phyloP scores from a whole-genome alignment of 2,329 filamentous ascomycete species.

The Diaporthe vexans region DNA sequence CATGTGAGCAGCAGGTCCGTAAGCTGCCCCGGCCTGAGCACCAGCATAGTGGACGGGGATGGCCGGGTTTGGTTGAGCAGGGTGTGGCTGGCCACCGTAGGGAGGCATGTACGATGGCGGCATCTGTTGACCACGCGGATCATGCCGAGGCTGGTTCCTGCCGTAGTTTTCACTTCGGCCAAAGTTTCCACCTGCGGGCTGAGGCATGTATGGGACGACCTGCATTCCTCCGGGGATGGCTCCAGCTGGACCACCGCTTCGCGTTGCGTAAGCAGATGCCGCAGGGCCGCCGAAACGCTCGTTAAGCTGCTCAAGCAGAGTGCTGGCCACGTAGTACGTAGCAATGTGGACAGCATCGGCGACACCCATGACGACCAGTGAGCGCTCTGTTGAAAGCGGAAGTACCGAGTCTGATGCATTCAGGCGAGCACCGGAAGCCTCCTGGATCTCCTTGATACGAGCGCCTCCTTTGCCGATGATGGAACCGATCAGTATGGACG shows the following conservation, averaged over 20 bases:
- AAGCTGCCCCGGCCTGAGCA: conserved; percentile 79
- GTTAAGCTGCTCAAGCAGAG: conserved; percentile 96
- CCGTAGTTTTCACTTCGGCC: conserved; percentile 89
- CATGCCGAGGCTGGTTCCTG: conserved; percentile 80
- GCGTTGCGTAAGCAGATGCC: conserved; percentile 96
- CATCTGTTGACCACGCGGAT: conserved; percentile 80
- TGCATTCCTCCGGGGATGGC: conserved; percentile 98
- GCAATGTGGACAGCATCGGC: conserved; percentile 99
- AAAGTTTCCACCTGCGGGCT: conserved; percentile 92
- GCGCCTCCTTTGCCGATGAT: conserved; percentile 98
- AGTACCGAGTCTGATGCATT: conserved; percentile 97
- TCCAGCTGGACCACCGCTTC: conserved; percentile 92
- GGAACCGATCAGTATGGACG: conserved; percentile 96
- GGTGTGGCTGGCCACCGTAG: conserved; percentile 73
- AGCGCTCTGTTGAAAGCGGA: conserved; percentile 94
- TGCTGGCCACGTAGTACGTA: conserved; percentile 98
- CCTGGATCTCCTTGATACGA: conserved; percentile 97
- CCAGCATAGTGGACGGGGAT: conserved; percentile 86
- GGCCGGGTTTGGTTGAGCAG: conserved; percentile 73
- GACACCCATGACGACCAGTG: conserved; percentile 97
- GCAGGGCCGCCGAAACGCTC: conserved; percentile 96
- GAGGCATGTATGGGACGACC: conserved; percentile 97
- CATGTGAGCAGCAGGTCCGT: conserved; percentile 84
- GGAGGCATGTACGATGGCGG: conserved; percentile 67
- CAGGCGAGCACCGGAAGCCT: conserved; percentile 94